A percentile compares a stretch with the other conserved stretches of the same genome.
These are phyloP conservation scores for Arabidopsis arenosa DNA, from an alignment of 345 rosid genomes.

Conservation along the genomic window DNA sequence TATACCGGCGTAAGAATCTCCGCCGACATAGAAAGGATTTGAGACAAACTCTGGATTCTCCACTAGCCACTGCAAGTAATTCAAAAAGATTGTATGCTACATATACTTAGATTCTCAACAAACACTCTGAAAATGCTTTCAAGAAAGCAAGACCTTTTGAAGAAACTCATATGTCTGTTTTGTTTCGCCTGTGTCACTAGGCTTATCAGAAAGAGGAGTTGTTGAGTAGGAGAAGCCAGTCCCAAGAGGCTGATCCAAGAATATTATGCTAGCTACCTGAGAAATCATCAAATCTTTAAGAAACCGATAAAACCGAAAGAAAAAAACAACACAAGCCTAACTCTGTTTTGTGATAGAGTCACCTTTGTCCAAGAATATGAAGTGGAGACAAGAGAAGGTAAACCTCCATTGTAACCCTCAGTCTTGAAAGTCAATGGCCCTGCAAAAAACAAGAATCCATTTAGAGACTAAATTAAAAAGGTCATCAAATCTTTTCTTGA, in stretches of 20 bases:
- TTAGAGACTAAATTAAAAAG: neutral
- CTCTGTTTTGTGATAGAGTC: neutral
- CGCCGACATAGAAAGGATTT: conserved; percentile 17
- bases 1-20: conserved; percentile 16
- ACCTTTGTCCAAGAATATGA: conserved; percentile 79
- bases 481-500: neutral
- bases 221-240: conserved; percentile 72
- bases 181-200: conserved; percentile 53
- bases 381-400: conserved; percentile 62
- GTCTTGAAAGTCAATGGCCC: conserved; percentile 64
- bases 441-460: conserved; percentile 19
- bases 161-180: conserved; percentile 36
- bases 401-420: conserved; percentile 61
- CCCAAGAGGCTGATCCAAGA: conserved; percentile 58
- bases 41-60: conserved; percentile 20
- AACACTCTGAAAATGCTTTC: neutral
- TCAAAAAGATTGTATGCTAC: neutral
- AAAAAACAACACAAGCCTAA: neutral
- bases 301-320: neutral
- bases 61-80: conserved; percentile 12
- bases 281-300: conserved; percentile 2
- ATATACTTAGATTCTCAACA: neutral
- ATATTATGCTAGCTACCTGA: conserved; percentile 33
- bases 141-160: conserved; percentile 9
- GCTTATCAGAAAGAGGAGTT: conserved; percentile 33